Conservation (phyloP, 345 rosid genomes). For the Kernera saxatilis region DNA sequence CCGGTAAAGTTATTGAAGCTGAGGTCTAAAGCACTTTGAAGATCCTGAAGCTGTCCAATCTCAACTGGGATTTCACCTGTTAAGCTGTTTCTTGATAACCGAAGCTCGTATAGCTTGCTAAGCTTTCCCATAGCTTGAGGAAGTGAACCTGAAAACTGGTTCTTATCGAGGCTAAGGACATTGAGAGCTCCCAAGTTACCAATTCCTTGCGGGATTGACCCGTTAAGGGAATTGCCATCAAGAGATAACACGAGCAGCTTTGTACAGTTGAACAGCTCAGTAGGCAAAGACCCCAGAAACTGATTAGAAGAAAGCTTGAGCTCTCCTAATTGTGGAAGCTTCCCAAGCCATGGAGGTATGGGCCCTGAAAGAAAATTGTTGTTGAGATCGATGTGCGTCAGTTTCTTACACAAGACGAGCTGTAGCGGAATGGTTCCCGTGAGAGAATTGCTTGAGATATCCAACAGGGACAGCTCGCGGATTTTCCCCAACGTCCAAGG, state of each 20-base stretch:
- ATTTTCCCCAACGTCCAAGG: conserved; percentile 82
- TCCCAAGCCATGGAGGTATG: conserved; percentile 77
- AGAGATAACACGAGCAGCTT: conserved; percentile 67
- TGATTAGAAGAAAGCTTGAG: conserved; percentile 75
- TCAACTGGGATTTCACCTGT: conserved; percentile 66
- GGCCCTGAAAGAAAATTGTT: conserved; percentile 69
- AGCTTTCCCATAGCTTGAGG: conserved; percentile 68
- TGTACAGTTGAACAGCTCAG: conserved; percentile 59
- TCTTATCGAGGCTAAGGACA: conserved; percentile 54
- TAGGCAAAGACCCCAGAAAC: conserved; percentile 59
- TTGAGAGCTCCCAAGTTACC: conserved; percentile 60
- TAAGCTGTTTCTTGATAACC: conserved; percentile 62
- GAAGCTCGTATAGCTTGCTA: conserved; percentile 63
- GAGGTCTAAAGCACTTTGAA: conserved; percentile 73
- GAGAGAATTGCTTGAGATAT: conserved; percentile 69
- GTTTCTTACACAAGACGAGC: conserved; percentile 66
- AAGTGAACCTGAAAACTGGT: conserved; percentile 60
- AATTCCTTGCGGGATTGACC: conserved; percentile 51
- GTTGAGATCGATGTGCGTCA: conserved; percentile 78
- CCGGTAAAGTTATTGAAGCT: conserved; percentile 73
- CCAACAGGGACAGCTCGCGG: conserved; percentile 53
- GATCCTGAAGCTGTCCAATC: conserved; percentile 67
- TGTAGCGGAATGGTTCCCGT: conserved; percentile 59
- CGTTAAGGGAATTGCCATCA: conserved; percentile 57
- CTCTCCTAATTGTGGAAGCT: conserved; percentile 59